These are phyloP conservation scores for Beauveria sp. DNA, from an alignment of 2,329 filamentous ascomycete species.

Conservation along the genomic window DNA sequence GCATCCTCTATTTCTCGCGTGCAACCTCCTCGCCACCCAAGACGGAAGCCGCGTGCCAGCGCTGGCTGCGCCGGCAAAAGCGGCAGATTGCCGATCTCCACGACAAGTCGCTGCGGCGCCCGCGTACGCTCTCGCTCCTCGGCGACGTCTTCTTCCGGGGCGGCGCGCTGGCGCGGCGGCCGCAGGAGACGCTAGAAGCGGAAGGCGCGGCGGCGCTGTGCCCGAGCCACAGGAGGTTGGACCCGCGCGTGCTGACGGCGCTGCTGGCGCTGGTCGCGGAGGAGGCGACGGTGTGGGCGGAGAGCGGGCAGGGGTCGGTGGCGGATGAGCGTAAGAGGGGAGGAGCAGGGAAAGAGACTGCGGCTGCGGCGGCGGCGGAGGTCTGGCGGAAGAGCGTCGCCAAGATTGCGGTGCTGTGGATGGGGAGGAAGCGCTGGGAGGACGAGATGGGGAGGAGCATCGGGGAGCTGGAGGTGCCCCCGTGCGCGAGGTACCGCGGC, in stretches of 20 bases:
- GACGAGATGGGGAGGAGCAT: constrained; percentile 10
- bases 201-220: constrained; percentile 32
- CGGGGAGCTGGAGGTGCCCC: constrained; percentile 15
- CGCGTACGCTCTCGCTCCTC: background rate
- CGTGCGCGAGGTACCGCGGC: constrained; percentile 24
- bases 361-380: constrained; percentile 17
- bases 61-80: background rate
- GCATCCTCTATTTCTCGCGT: background rate
- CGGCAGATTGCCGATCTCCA: background rate
- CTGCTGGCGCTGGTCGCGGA: constrained; percentile 34
- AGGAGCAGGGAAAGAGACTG: background rate
- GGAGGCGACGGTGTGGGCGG: constrained; percentile 27
- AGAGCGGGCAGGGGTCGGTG: background rate
- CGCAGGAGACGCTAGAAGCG: constrained; percentile 17
- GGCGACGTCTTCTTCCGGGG: constrained; percentile 18
- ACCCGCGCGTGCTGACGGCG: constrained; percentile 35
- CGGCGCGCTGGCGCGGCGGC: constrained; percentile 26
- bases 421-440: constrained; percentile 27
- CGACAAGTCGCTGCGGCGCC: background rate
- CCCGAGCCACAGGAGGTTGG: constrained; percentile 29
- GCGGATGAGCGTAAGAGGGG: constrained; percentile 24
- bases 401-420: constrained; percentile 31
- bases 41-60: background rate
- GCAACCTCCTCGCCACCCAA: background rate
- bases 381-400: constrained; percentile 22